Evolutionary conservation across 1,284 basidiomycete species (phyloP).

Genomic region (Sphaerobolus stellatus): DNA sequence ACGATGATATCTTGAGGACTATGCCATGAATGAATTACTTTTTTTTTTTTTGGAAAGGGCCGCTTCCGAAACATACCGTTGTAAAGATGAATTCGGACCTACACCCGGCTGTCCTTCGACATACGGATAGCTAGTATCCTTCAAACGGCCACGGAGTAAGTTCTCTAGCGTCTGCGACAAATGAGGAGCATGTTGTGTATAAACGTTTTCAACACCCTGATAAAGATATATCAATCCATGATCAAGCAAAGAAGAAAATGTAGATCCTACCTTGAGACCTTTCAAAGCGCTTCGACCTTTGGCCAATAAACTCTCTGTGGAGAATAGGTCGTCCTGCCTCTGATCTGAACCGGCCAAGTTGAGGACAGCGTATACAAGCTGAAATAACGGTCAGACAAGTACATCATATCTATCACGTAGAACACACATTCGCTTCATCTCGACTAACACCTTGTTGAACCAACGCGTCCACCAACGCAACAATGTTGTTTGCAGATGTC

Average conservation of each 20-base stretch:
- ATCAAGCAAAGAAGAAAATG: neutral
- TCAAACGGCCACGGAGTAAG: slow-evolving; percentile 82
- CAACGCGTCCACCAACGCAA: slow-evolving; percentile 79
- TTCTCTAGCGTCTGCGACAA: slow-evolving; percentile 90
- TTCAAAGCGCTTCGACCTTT: slow-evolving; percentile 94
- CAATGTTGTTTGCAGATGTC: slow-evolving; percentile 81
- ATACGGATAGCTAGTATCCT: slow-evolving; percentile 90
- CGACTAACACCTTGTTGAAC: slow-evolving; percentile 79
- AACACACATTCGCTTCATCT: slow-evolving; percentile 77
- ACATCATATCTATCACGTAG: slow-evolving; percentile 7
- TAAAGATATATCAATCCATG: neutral
- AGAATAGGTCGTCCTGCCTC: slow-evolving; percentile 96
- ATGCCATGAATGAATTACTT: neutral
- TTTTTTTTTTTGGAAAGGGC: neutral
- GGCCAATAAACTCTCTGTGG: slow-evolving; percentile 92
- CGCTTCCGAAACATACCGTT: slow-evolving; percentile 48
- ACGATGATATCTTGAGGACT: slow-evolving; percentile 94
- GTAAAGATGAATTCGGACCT: slow-evolving; percentile 65
- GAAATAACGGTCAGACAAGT: slow-evolving; percentile 1
- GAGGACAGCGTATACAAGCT: slow-evolving; percentile 92
- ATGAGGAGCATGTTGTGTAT: slow-evolving; percentile 96
- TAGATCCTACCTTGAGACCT: slow-evolving; percentile 75
- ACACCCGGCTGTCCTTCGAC: slow-evolving; percentile 58
- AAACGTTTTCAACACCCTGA: slow-evolving; percentile 98
- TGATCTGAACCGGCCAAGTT: slow-evolving; percentile 96